Evolutionary conservation across 2,329 filamentous ascomycete genomes (phyloP), one percentile per base, ranked within the genome.

Genomic region (Nannizziopsis barbatae): DNA sequence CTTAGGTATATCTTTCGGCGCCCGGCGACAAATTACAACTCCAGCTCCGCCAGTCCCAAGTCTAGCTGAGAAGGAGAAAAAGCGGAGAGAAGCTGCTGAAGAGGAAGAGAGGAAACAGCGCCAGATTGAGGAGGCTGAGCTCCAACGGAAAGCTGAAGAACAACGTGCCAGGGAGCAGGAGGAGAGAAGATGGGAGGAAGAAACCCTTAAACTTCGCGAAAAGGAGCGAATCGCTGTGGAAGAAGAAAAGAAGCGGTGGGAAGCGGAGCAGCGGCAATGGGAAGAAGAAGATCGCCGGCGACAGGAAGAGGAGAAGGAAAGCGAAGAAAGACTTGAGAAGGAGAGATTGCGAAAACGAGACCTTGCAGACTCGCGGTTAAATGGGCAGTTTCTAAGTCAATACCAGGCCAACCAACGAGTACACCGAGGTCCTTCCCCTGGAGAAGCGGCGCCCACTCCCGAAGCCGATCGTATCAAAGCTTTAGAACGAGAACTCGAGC

Each of bases 1-100:
- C 58, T 80, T 95, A 53, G 92, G 92, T 14, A 87, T 98, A 57
- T 80, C 86, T 9, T 96, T 96, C 66, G 92, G 92, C 49, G 86
- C 83, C 14, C 79, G 89, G 58, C 80, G 92, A 52, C 92, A 98
- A 68, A 96, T 98, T 62, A 96, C 89, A 7, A 87, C 76, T 58
- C 79, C 86, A 11, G 75, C 79, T 30, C 92, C 92, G 4, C 66
- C 77, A 40, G 86, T 96, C 8, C 88, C 89, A 1, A 90, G 74
- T 61, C 58, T 88, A 54, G 84, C 83, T 2, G 89, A 95, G 57
- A 95, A 94, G 68, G 85, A 95, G 65, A 83, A 83, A 39, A 70
- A 70, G 55, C 70, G 75, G 42, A 71, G 70, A 47, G 45, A 47
- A 20, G 44, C 44, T 18, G 44, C 36, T 32, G 77, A 81, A 57